Conservation (phyloP, 768 basidiomycete species). For the Trametes meyenii region DNA sequence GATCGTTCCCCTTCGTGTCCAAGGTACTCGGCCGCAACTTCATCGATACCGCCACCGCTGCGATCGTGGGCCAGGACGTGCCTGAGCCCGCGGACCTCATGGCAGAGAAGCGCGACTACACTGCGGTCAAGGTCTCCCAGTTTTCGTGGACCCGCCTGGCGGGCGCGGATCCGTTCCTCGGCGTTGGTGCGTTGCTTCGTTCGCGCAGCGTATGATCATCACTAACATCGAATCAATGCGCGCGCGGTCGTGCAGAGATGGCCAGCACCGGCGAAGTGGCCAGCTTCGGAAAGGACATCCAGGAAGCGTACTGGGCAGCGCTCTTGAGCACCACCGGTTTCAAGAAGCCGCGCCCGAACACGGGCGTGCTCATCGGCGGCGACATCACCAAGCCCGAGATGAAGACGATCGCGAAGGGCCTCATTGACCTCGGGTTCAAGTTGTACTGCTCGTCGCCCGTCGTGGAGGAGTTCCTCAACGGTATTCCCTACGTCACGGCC, state of each 20-base stretch:
- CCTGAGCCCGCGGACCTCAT: conserved; percentile 93
- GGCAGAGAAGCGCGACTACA: conserved; percentile 87
- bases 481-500: conserved; percentile 72
- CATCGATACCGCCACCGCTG: conserved; percentile 89
- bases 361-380: conserved; percentile 92
- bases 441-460: conserved; percentile 83
- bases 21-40: conserved; percentile 98
- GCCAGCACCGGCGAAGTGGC: conserved; percentile 98
- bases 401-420: conserved; percentile 73
- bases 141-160: conserved; percentile 97
- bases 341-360: conserved; percentile 81
- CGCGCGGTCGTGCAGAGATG: conserved; percentile 69
- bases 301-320: conserved; percentile 96
- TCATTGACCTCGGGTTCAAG: conserved; percentile 91
- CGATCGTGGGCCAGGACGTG: conserved; percentile 83
- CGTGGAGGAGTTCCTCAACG: conserved; percentile 82
- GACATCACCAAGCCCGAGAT: conserved; percentile 89
- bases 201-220: background rate
- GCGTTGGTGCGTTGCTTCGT: conserved; percentile 68
- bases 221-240: conserved; percentile 2
- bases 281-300: conserved; percentile 88
- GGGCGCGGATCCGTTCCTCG: conserved; percentile 96
- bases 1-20: conserved; percentile 99
- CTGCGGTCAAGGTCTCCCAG: conserved; percentile 95
- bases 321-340: conserved; percentile 96